A percentile compares a stretch with the other conserved stretches of the same genome.
Evolutionary conservation across 352 stramenopile species (phyloP).

Genomic region (Globisporangium radiosum): DNA sequence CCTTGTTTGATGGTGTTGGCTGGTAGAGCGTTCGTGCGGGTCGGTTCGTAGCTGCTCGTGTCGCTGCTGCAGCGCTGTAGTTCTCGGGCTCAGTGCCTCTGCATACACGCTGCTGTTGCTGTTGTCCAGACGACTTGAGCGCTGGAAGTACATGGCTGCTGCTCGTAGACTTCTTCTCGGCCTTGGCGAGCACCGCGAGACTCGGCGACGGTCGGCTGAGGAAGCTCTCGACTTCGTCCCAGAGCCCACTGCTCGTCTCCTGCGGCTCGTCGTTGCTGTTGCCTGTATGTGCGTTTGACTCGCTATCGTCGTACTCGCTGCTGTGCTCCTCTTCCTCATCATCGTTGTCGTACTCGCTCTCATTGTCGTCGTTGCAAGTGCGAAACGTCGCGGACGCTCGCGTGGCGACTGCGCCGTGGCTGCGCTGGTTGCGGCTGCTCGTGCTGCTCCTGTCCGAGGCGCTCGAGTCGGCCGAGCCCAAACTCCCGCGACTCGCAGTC

Average conservation of each 20-base stretch:
- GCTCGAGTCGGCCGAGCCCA: slow-evolving; percentile 40
- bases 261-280: slow-evolving; percentile 34
- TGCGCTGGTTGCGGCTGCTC: slow-evolving; percentile 25
- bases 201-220: slow-evolving; percentile 64
- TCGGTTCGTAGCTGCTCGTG: slow-evolving; percentile 7
- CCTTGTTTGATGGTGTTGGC: slow-evolving; percentile 3
- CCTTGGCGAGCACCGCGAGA: slow-evolving; percentile 34
- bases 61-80: slow-evolving; percentile 6
- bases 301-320: slow-evolving; percentile 15
- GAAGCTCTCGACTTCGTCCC: slow-evolving; percentile 72
- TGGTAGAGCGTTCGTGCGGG: slow-evolving; percentile 11
- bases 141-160: slow-evolving; percentile 31
- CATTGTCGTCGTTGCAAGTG: neutral
- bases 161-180: slow-evolving; percentile 13
- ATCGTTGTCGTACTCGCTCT: neutral
- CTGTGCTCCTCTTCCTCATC: slow-evolving; percentile 1
- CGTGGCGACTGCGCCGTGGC: neutral
- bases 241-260: slow-evolving; percentile 36
- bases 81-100: slow-evolving; percentile 21
- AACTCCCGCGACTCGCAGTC: slow-evolving; percentile 30
- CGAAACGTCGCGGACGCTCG: neutral
- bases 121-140: slow-evolving; percentile 11
- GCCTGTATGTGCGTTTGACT: slow-evolving; percentile 5
- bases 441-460: slow-evolving; percentile 25
- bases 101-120: slow-evolving; percentile 9